Base-by-base conservation (phyloP, 805 yeast genomes). In the Sugiyamaella boreocaroliniensis region DNA sequence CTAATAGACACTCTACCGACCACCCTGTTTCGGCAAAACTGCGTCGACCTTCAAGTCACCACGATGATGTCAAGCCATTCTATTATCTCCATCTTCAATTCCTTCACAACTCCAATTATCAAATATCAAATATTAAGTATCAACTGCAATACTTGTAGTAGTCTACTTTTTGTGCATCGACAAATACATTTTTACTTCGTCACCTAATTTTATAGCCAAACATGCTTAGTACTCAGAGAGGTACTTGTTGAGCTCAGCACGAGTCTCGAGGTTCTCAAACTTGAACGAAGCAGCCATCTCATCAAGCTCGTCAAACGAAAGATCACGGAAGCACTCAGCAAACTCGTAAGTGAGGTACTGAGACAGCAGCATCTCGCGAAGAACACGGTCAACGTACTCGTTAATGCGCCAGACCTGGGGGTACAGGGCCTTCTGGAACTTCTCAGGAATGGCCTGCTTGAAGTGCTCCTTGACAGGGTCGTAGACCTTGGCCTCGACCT, bases 211-310 rank as follows among this genome's bases (percentile, higher is more conserved):
- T 22, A 22, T 6, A 6, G 26, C 26, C 6, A 22, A 22, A 22
- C 26, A 22, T 22, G 26, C 20, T 40, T 47, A 53, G 43, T 53
- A 50, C 40, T 43, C 51, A 43, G 54, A 50, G 2, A 50, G 34
- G 41, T 50, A 50, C 41, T 43, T 40, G 55, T 76, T 76, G 60
- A 76, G 66, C 55, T 69, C 72, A 26, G 73, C 73, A 55, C 80
- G 69, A 59, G 70, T 66, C 19, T 58, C 55, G 43, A 71, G 63
- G 56, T 76, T 76, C 61, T 76, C 80, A 53, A 76, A 69, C 64
- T 76, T 76, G 69, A 75, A 76, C 49, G 71, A 66, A 14, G 75
- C 77, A 34, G 80, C 80, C 60, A 76, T 65, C 57, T 73, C 79
- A 57, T 76, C 80, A 50, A 76, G 66, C 43, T 76, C 77, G 37